Base-by-base conservation (phyloP, 1,284 basidiomycete genomes). In the Phylloboletellus chloephorus region DNA sequence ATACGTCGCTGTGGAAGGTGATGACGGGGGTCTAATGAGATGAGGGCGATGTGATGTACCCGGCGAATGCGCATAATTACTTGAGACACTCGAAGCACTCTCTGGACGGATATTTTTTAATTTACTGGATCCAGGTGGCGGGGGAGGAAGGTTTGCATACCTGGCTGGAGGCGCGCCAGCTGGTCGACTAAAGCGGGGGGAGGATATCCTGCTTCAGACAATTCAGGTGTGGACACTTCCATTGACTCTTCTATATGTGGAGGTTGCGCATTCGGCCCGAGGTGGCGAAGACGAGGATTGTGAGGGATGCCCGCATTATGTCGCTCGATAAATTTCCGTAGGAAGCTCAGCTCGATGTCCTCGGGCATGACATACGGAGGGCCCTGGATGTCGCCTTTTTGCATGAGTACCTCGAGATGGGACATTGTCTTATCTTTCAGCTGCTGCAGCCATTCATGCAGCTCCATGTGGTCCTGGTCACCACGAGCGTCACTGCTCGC, bases 381-480 rank as follows among this genome's bases (percentile, higher is more conserved):
- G 11, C 83, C 83, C 54, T 80, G 79, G 26, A 87, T 87, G 51
- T 87, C 84, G 52, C 83, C 83, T 56, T 86, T 86, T 58, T 87
- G 83, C 79, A 87, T 86, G 51, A 88, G 75, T 2, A 87, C 68
- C 57, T 87, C 83, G 32, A 87, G 71, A 61, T 87, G 83, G 32
- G 82, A 82, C 84, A 87, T 87, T 38, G 81, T 84, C 63, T 87
- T 87, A 64, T 87, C 83, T 61, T 87, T 87, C 50, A 87, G 68
- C 60, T 87, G 83, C 56, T 87, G 83, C 1, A 87, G 67, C 83
- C 83, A 87, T 58, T 87, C 83, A 53, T 87, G 84, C 17, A 87
- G 65, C 57, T 87, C 83, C 84, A 87, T 87, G 53, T 87, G 83
- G 57, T 87, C 84, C 60, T 87, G 84, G 67, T 87, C 83, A 1